These are phyloP conservation scores for Tulasnella sp. DNA, from an alignment of 768 basidiomycete species.

Conservation along the genomic window DNA sequence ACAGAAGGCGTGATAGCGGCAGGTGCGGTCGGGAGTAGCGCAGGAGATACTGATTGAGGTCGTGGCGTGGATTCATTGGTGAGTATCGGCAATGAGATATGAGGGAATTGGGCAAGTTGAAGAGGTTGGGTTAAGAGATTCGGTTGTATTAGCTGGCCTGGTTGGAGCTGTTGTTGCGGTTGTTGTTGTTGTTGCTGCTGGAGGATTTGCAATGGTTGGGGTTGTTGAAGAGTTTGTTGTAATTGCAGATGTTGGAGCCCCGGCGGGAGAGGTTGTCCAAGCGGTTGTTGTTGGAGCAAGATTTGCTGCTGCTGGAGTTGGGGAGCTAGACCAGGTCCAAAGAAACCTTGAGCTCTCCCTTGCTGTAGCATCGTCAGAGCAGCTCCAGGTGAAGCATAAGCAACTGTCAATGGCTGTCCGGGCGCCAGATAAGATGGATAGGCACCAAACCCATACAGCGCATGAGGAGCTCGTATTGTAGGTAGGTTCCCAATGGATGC, in stretches of 20 bases:
- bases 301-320: background rate
- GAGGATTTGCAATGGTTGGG: background rate
- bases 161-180: too few relatives aligned
- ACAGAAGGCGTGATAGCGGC: too few relatives aligned
- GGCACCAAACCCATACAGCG: slow-evolving; percentile 2
- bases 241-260: background rate
- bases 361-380: slow-evolving; percentile 13
- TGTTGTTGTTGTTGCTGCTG: too few relatives aligned
- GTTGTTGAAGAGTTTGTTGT: background rate
- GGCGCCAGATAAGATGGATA: background rate
- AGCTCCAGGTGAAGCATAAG: slow-evolving; percentile 10
- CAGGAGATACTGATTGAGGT: too few relatives aligned
- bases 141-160: too few relatives aligned
- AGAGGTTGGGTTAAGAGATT: too few relatives aligned
- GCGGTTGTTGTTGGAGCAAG: background rate
- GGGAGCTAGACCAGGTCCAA: background rate
- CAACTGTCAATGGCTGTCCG: slow-evolving; percentile 2
- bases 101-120: too few relatives aligned
- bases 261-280: background rate
- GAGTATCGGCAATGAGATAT: too few relatives aligned
- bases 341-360: slow-evolving; percentile 6
- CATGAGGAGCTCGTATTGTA: slow-evolving; percentile 16
- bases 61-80: too few relatives aligned
- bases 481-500: slow-evolving; percentile 57
- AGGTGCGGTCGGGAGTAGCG: too few relatives aligned